A percentile compares a stretch with the other conserved stretches of the same genome.
Conservation (phyloP, 2,329 filamentous ascomycete species). For the Sporothrix schenckii region DNA sequence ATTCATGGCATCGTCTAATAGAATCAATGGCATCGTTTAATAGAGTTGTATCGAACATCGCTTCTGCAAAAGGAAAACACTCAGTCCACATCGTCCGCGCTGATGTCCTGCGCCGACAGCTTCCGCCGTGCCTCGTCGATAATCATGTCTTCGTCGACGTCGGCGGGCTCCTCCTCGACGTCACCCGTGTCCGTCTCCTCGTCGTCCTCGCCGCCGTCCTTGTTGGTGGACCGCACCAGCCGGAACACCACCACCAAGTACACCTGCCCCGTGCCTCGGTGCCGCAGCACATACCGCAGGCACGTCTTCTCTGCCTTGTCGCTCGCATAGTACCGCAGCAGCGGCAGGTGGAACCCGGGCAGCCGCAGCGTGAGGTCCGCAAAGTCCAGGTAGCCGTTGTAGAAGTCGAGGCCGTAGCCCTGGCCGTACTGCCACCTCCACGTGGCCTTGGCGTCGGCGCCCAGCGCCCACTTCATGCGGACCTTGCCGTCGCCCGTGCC, state of each 20-base stretch:
- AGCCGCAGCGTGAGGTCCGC: constrained; percentile 69
- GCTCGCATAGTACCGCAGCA: constrained; percentile 80
- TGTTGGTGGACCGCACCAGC: constrained; percentile 68
- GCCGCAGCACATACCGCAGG: constrained; percentile 84
- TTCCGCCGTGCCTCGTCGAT: constrained; percentile 48
- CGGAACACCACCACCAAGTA: constrained; percentile 84
- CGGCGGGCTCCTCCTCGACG: constrained; percentile 45
- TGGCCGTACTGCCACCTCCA: constrained; percentile 60
- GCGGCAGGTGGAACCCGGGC: constrained; percentile 71
- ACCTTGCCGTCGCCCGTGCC: constrained; percentile 45
- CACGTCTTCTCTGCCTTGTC: constrained; percentile 59
- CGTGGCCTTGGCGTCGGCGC: constrained; percentile 51
- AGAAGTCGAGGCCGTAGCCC: constrained; percentile 69
- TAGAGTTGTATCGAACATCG: too few species aligned
- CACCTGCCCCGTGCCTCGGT: constrained; percentile 70
- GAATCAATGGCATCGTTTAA: constrained; percentile 1
- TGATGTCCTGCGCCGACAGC: constrained; percentile 38
- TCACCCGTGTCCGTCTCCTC: constrained; percentile 33
- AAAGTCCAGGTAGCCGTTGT: constrained; percentile 91
- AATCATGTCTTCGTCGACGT: constrained; percentile 38
- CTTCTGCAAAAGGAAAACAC: not conserved
- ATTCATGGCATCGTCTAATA: constrained; percentile 9
- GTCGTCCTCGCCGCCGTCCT: not conserved
- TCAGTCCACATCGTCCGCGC: constrained; percentile 52
- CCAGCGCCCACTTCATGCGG: constrained; percentile 63